Conservation (phyloP, 2,329 filamentous ascomycete species). For the Coleophoma cylindrospora region DNA sequence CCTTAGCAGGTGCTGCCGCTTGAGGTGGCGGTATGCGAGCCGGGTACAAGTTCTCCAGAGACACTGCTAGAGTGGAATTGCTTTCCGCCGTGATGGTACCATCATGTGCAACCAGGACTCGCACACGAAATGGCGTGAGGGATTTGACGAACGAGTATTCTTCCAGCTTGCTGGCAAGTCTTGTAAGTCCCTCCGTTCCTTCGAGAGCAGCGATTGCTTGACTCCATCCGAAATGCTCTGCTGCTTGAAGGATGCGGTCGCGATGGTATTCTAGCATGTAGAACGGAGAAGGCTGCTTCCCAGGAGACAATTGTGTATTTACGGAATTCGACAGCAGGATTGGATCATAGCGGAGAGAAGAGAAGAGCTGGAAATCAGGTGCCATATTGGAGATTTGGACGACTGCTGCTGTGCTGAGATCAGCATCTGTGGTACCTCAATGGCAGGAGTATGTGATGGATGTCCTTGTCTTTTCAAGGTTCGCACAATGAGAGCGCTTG, state of each 20-base stretch:
- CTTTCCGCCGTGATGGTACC: constrained; percentile 41
- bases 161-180: constrained; percentile 35
- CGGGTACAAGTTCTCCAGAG: constrained; percentile 54
- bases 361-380: constrained; percentile 56
- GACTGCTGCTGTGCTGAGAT: too few species aligned
- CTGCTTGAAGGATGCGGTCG: constrained; percentile 68
- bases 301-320: constrained; percentile 19
- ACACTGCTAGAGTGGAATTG: constrained; percentile 30
- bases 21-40: constrained; percentile 42
- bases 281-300: constrained; percentile 48
- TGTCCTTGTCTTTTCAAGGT: too few species aligned
- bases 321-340: constrained; percentile 35
- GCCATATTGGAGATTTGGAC: not conserved
- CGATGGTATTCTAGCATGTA: constrained; percentile 79
- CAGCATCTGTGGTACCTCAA: too few species aligned
- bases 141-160: constrained; percentile 20
- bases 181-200: constrained; percentile 39
- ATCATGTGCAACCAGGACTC: constrained; percentile 45
- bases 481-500: too few species aligned
- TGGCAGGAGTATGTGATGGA: too few species aligned
- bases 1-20: constrained; percentile 12
- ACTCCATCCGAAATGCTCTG: constrained; percentile 50
- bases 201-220: constrained; percentile 37
- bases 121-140: constrained; percentile 41
- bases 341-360: constrained; percentile 68